Percentiles rank a stretch among this genome's conserved stretches.
These are phyloP conservation scores for Neopestalotiopsis rosae DNA, from an alignment of 2,329 filamentous ascomycete species.

Conservation along the genomic window DNA sequence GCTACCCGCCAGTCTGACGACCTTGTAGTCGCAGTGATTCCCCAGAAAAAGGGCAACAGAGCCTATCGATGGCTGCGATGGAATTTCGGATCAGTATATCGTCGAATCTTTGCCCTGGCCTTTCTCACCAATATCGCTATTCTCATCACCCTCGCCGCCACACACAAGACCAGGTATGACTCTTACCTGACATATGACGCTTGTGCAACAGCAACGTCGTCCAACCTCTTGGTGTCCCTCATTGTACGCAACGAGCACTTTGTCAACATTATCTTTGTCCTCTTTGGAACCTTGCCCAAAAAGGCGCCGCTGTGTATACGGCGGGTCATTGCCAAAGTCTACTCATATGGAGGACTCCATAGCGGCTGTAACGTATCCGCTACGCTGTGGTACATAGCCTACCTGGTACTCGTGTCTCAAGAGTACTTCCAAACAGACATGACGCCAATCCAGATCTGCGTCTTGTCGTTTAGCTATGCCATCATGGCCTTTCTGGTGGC, in stretches of 20 bases:
- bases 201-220: slow-evolving; percentile 20
- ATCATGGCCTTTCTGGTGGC: slow-evolving; percentile 51
- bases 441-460: slow-evolving; percentile 7
- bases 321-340: slow-evolving; percentile 52
- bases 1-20: neutral
- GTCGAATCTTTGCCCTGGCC: slow-evolving; percentile 46
- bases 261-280: slow-evolving; percentile 50
- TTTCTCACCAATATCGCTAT: slow-evolving; percentile 42
- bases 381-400: slow-evolving; percentile 50
- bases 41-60: slow-evolving; percentile 28
- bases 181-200: slow-evolving; percentile 15
- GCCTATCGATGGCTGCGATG: slow-evolving; percentile 33
- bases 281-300: slow-evolving; percentile 47
- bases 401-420: slow-evolving; percentile 39
- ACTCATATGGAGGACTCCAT: slow-evolving; percentile 60
- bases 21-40: neutral
- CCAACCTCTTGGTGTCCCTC: slow-evolving; percentile 47
- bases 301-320: slow-evolving; percentile 50
- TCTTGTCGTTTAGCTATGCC: slow-evolving; percentile 46
- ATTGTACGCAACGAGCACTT: slow-evolving; percentile 53
- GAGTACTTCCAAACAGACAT: slow-evolving; percentile 17
- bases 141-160: slow-evolving; percentile 24
- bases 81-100: slow-evolving; percentile 42
- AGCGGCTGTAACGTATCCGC: slow-evolving; percentile 55
- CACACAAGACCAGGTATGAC: neutral